These are phyloP conservation scores for Pleoardoris graminearum DNA, from an alignment of 2,329 filamentous ascomycete species.

Conservation along the genomic window DNA sequence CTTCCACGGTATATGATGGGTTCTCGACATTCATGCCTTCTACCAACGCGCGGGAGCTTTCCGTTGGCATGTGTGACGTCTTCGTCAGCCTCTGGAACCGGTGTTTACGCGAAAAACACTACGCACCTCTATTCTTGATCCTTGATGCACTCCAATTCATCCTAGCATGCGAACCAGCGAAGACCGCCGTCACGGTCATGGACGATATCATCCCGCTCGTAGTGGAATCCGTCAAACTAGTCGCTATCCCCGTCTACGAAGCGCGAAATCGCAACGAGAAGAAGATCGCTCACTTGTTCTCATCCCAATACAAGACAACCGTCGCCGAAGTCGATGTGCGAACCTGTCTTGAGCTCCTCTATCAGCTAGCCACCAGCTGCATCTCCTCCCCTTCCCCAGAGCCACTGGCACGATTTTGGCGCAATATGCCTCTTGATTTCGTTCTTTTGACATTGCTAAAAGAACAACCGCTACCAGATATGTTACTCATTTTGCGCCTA, in stretches of 20 bases:
- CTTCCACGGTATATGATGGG: conserved; percentile 68
- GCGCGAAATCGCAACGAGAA: conserved; percentile 38
- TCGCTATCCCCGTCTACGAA: conserved; percentile 54
- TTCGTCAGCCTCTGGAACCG: conserved; percentile 69
- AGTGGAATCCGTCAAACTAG: conserved; percentile 55
- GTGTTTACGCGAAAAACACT: conserved; percentile 66
- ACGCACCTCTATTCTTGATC: conserved; percentile 66
- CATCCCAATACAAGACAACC: conserved; percentile 48
- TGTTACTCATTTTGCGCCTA: conserved; percentile 66
- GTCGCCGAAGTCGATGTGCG: conserved; percentile 66
- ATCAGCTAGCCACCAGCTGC: conserved; percentile 65
- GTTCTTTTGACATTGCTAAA: conserved; percentile 68
- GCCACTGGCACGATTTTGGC: conserved; percentile 64
- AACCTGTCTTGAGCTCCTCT: conserved; percentile 67
- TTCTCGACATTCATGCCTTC: conserved; percentile 59
- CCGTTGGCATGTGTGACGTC: conserved; percentile 66
- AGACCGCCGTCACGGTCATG: conserved; percentile 63
- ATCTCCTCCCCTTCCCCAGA: conserved; percentile 45
- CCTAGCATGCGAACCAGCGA: conserved; percentile 63
- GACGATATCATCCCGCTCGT: conserved; percentile 56
- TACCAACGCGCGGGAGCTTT: conserved; percentile 57
- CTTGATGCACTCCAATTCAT: conserved; percentile 67
- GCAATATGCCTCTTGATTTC: conserved; percentile 66
- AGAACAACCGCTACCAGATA: conserved; percentile 66
- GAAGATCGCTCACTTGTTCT: conserved; percentile 29